These are phyloP conservation scores for Trametes maxima DNA, from an alignment of 768 basidiomycete species.

Conservation along the genomic window DNA sequence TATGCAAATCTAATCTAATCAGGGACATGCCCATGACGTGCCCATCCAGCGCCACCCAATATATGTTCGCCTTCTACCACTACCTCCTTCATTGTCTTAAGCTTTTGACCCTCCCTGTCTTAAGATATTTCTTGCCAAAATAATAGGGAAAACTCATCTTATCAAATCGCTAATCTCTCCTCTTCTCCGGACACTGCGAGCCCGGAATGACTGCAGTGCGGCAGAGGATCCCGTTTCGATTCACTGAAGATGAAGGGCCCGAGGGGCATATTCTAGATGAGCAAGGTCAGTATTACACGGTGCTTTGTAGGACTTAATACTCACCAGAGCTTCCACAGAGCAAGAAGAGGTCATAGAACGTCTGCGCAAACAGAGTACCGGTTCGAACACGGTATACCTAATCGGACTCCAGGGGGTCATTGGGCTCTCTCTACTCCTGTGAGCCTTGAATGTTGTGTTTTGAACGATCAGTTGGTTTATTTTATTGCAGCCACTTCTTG, in stretches of 20 bases:
- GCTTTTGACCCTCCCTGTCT: no score
- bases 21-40: not conserved
- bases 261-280: conserved; percentile 30
- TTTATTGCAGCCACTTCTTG: conserved; percentile 23
- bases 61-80: not conserved
- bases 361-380: conserved; percentile 22
- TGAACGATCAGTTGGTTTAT: no score
- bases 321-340: conserved; percentile 14
- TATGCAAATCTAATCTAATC: not conserved
- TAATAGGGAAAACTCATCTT: not conserved
- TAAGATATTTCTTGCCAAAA: no score
- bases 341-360: conserved; percentile 33
- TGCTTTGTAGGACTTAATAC: not conserved
- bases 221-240: conserved; percentile 28
- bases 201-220: conserved; percentile 16
- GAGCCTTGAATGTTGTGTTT: conserved; percentile 11
- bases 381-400: conserved; percentile 21
- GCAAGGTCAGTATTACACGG: conserved; percentile 24
- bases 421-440: conserved; percentile 28
- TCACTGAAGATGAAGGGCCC: conserved; percentile 22
- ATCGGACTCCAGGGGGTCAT: conserved; percentile 23
- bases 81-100: not conserved
- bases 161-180: not conserved
- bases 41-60: not conserved
- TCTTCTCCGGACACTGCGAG: no score